A percentile compares a stretch with the other conserved stretches of the same genome.
Conservation (phyloP, 2,329 filamentous ascomycete genomes). For the Claviceps cyperi region DNA sequence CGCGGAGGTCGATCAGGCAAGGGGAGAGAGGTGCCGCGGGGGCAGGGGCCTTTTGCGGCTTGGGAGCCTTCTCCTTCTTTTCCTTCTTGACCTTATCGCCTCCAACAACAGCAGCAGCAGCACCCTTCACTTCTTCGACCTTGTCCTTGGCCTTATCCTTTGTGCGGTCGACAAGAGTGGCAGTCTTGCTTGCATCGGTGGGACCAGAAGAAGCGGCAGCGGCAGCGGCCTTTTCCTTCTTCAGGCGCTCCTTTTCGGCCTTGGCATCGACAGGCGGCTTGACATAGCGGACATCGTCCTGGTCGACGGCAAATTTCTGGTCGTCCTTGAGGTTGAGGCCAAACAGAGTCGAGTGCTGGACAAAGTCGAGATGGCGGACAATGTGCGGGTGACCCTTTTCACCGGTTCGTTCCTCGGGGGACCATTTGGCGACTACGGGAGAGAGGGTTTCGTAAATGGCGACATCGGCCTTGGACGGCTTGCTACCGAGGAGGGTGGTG, state of each 20-base stretch:
- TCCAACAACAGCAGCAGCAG: conserved; percentile 19
- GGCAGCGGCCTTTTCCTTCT: conserved; percentile 81
- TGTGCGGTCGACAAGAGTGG: conserved; percentile 42
- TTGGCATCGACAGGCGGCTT: conserved; percentile 83
- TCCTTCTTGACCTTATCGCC: conserved; percentile 54
- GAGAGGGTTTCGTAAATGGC: conserved; percentile 69
- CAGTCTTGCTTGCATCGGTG: conserved; percentile 21
- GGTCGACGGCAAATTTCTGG: conserved; percentile 67
- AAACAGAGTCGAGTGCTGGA: conserved; percentile 74
- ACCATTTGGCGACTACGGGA: conserved; percentile 66
- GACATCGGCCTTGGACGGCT: conserved; percentile 78
- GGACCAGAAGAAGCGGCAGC: conserved; percentile 40
- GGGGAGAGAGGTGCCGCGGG: conserved; percentile 67
- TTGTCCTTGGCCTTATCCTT: conserved; percentile 45
- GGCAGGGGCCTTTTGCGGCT: conserved; percentile 53
- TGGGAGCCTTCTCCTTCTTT: conserved; percentile 80
- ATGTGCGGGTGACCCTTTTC: conserved; percentile 82
- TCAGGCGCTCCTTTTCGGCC: conserved; percentile 90
- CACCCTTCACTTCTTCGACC: conserved; percentile 33
- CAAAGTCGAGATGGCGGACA: conserved; percentile 82
- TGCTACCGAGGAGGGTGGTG: conserved; percentile 77
- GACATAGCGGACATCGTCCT: conserved; percentile 68
- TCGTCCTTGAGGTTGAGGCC: conserved; percentile 52
- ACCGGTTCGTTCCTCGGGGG: conserved; percentile 73
- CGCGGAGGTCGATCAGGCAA: conserved; percentile 79